Evolutionary conservation across 371 early-diverging fungal genomes (phyloP).

Genomic region (Saksenaea oblongispora): DNA sequence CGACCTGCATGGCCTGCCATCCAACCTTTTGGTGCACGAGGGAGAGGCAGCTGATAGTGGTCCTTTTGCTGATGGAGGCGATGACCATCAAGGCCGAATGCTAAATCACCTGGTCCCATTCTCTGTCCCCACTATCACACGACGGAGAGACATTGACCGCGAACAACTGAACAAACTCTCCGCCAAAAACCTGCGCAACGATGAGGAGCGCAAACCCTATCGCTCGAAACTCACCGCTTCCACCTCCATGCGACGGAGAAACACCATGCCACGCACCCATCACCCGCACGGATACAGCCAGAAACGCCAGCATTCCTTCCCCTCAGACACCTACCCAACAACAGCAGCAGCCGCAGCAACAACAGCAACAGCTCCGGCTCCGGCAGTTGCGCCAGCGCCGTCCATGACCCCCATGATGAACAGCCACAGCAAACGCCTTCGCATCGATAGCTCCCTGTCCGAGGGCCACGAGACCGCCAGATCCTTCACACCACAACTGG

Average conservation of each 20-base stretch:
- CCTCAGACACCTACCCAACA: slow-evolving; percentile 1
- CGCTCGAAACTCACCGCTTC: neutral
- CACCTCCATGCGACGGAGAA: neutral
- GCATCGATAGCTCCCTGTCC: neutral
- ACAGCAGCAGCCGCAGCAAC: neutral
- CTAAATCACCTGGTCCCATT: slow-evolving; percentile 6
- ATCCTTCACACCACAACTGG: neutral
- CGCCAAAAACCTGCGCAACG: slow-evolving; percentile 10
- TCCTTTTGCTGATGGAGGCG: neutral
- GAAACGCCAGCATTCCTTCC: neutral
- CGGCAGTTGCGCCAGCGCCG: no score
- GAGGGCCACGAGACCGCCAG: neutral
- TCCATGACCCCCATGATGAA: no score
- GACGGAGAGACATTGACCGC: slow-evolving; percentile 17
- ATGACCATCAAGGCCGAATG: slow-evolving; percentile 3
- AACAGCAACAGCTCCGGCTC: neutral
- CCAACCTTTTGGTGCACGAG: neutral
- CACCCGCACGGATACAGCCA: neutral
- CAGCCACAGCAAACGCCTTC: neutral
- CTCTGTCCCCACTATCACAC: slow-evolving; percentile 1
- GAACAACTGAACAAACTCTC: slow-evolving; percentile 22
- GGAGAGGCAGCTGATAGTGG: neutral
- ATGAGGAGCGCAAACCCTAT: neutral
- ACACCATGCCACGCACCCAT: neutral
- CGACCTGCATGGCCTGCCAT: neutral